phyloP scores from a whole-genome alignment of 352 stramenopile genomes.

The Phytophthora sansomeana region DNA sequence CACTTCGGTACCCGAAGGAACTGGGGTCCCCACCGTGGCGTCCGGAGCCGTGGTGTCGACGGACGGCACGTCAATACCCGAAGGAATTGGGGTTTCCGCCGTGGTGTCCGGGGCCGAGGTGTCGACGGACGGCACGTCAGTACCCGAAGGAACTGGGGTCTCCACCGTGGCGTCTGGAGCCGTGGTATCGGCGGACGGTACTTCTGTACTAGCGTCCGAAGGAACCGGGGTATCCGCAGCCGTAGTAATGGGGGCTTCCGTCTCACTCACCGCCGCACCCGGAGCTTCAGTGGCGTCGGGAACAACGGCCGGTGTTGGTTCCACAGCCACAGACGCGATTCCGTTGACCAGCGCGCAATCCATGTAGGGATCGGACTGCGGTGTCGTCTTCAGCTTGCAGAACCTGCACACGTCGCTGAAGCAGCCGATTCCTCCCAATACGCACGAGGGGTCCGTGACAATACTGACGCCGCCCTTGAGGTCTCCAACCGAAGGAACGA shows the following conservation, averaged over 20 bases:
- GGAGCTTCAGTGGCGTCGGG: conserved; percentile 7
- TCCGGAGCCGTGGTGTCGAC: neutral
- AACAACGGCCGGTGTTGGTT: neutral
- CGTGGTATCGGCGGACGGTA: neutral
- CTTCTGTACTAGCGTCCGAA: neutral
- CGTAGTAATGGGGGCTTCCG: neutral
- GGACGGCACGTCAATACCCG: neutral
- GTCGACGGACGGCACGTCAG: neutral
- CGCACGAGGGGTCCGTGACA: conserved; percentile 34
- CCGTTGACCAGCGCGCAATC: conserved; percentile 26
- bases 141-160: neutral
- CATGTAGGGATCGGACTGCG: conserved; percentile 30
- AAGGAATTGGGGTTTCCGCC: neutral
- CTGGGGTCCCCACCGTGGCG: neutral
- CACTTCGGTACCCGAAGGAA: neutral
- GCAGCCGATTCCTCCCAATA: conserved; percentile 42
- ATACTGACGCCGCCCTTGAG: conserved; percentile 36
- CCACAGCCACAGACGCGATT: neutral
- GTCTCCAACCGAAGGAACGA: conserved; percentile 34
- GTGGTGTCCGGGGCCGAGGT: neutral
- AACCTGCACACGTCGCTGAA: conserved; percentile 42
- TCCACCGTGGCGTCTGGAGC: neutral
- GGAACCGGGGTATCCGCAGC: neutral
- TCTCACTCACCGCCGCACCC: neutral
- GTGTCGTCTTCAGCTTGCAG: conserved; percentile 41